Conservation (phyloP, 768 basidiomycete genomes). For the Lactarius sp. region DNA sequence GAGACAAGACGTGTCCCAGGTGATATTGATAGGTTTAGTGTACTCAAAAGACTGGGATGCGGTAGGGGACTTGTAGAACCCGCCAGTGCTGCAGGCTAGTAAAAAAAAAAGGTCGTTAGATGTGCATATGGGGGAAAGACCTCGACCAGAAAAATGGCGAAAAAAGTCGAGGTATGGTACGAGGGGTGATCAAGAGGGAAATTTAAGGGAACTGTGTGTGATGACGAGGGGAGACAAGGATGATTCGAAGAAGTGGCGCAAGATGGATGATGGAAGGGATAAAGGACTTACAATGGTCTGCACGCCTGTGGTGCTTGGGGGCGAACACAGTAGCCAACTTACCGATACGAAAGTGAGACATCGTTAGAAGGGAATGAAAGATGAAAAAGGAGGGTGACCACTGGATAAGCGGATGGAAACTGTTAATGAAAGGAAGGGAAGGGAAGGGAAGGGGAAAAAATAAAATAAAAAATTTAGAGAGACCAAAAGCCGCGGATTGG, state of each 20-base stretch:
- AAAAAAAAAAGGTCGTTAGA: background rate
- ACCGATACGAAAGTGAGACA: slow-evolving; percentile 14
- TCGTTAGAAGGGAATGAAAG: background rate
- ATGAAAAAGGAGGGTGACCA: slow-evolving; percentile 25
- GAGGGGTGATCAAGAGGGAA: background rate
- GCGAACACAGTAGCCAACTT: background rate
- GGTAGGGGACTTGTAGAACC: slow-evolving; percentile 56
- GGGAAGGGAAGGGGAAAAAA: background rate
- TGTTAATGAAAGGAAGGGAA: slow-evolving; percentile 1
- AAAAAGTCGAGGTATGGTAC: no score
- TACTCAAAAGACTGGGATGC: slow-evolving; percentile 44
- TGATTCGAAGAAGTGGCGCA: background rate
- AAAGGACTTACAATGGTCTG: slow-evolving; percentile 3
- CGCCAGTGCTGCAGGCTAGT: slow-evolving; percentile 50
- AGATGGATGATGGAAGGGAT: background rate
- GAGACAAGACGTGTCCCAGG: slow-evolving; percentile 64
- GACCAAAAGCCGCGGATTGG: background rate
- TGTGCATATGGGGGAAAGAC: background rate
- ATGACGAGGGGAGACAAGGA: background rate
- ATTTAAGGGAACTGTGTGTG: no score
- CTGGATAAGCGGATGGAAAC: slow-evolving; percentile 21
- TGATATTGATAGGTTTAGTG: slow-evolving; percentile 46
- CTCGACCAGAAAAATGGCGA: background rate
- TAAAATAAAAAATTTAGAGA: background rate
- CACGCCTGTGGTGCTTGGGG: slow-evolving; percentile 9